Evolutionary conservation across 1,284 basidiomycete species (phyloP).

Genomic region (Heterobasidion irregulare): DNA sequence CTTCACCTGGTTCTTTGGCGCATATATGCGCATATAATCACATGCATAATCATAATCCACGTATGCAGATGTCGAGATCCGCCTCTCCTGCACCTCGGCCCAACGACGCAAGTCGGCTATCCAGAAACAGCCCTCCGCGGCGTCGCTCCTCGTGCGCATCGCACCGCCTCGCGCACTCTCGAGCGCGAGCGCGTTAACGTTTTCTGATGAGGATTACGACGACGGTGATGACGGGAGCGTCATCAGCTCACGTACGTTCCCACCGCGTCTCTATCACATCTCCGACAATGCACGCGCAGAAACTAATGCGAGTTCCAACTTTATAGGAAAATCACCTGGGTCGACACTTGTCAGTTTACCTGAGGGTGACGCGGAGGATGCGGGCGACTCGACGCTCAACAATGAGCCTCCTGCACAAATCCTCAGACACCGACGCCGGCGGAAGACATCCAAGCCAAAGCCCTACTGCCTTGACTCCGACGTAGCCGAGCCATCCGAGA

Average conservation of each 20-base stretch:
- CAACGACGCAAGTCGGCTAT: conserved; percentile 15
- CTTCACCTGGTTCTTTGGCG: background rate
- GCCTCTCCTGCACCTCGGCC: conserved; percentile 13
- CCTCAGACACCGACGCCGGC: conserved; percentile 6
- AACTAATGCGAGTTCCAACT: background rate
- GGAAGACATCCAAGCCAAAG: conserved; percentile 12
- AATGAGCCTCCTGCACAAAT: conserved; percentile 3
- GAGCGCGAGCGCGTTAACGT: background rate
- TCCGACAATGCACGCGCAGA: too few relatives aligned
- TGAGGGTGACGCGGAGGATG: background rate
- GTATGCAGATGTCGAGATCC: conserved; percentile 19
- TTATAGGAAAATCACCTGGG: background rate
- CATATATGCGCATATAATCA: background rate
- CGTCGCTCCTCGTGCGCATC: conserved; percentile 18
- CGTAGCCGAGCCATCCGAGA: conserved; percentile 17
- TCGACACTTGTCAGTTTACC: background rate
- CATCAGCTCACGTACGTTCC: conserved; percentile 4
- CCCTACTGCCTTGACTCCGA: conserved; percentile 20
- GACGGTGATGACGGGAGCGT: conserved; percentile 2
- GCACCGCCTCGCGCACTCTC: conserved; percentile 9
- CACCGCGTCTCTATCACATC: too few relatives aligned
- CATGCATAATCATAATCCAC: background rate
- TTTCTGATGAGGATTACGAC: conserved; percentile 6
- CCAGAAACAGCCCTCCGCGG: conserved; percentile 20
- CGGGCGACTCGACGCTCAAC: background rate